Percentiles rank a stretch among this genome's conserved stretches.
Conservation (phyloP, 2,329 filamentous ascomycete genomes). For the Neodidymelliopsis sp. region DNA sequence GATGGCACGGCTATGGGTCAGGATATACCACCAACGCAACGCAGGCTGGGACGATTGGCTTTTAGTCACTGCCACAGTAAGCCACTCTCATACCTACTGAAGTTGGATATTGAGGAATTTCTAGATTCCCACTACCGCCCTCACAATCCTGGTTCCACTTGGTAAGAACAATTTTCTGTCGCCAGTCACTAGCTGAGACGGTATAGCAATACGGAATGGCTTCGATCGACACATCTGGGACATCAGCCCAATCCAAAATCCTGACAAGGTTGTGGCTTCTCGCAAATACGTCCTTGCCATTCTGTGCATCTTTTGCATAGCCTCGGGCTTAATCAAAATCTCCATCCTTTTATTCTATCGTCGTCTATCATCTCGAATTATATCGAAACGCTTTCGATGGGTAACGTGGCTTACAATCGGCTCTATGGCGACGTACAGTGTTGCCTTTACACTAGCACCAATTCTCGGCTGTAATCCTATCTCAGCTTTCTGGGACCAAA, state of each 20-base stretch:
- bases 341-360: slow-evolving; percentile 46
- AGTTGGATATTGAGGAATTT: neutral
- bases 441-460: slow-evolving; percentile 38
- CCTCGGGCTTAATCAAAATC: slow-evolving; percentile 42
- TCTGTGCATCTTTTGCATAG: slow-evolving; percentile 36
- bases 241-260: slow-evolving; percentile 16
- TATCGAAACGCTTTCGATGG: slow-evolving; percentile 36
- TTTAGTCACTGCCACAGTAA: slow-evolving; percentile 35
- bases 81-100: neutral
- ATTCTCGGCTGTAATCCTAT: slow-evolving; percentile 41
- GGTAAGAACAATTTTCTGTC: slow-evolving; percentile 15
- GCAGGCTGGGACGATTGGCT: slow-evolving; percentile 43
- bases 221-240: slow-evolving; percentile 44
- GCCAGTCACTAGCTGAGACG: slow-evolving; percentile 16
- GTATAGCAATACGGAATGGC: slow-evolving; percentile 22
- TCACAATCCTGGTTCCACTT: slow-evolving; percentile 33
- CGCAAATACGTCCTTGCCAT: slow-evolving; percentile 41
- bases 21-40: slow-evolving; percentile 35
- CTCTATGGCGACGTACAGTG: slow-evolving; percentile 36
- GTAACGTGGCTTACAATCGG: slow-evolving; percentile 36
- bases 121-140: slow-evolving; percentile 27
- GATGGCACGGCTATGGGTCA: slow-evolving; percentile 39
- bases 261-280: slow-evolving; percentile 21
- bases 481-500: slow-evolving; percentile 43
- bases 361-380: slow-evolving; percentile 34